Evolutionary conservation across 1,284 basidiomycete species (phyloP).

Genomic region (Sparassis latifolia): DNA sequence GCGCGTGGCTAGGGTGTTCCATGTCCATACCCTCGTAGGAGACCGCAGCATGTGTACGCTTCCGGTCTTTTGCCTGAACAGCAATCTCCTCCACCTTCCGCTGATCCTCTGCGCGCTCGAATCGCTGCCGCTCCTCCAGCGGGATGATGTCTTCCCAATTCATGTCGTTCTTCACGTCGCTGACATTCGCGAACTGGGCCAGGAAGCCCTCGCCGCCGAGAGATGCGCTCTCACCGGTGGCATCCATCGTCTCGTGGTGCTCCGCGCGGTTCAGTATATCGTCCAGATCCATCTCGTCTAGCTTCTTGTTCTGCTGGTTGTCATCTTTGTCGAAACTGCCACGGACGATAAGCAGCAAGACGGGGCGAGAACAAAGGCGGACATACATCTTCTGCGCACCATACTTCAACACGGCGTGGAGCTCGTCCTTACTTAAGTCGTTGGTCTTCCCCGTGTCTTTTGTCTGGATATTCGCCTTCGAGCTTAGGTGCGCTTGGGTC

Average conservation of each 20-base stretch:
- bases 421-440: constrained; percentile 94
- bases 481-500: constrained; percentile 91
- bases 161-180: constrained; percentile 97
- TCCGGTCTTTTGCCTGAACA: constrained; percentile 67
- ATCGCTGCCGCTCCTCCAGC: constrained; percentile 81
- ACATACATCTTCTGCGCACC: constrained; percentile 94
- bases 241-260: constrained; percentile 90
- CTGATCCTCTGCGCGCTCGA: constrained; percentile 80
- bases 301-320: constrained; percentile 87
- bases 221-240: constrained; percentile 75
- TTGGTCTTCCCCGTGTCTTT: constrained; percentile 78
- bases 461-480: constrained; percentile 51
- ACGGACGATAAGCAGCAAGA: constrained; percentile 10
- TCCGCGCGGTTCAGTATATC: constrained; percentile 97
- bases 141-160: constrained; percentile 99
- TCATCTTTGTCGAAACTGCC: constrained; percentile 94
- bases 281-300: constrained; percentile 99
- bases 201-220: constrained; percentile 97
- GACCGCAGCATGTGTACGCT: constrained; percentile 80
- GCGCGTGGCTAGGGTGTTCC: constrained; percentile 56
- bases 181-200: constrained; percentile 91
- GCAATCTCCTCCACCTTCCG: constrained; percentile 61
- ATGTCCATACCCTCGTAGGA: constrained; percentile 92
- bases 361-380: constrained; percentile 4
- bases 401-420: constrained; percentile 98